Evolutionary conservation across 306 rosid genomes (phyloP), one percentile per base, ranked within the genome.

Genomic region (Quercus glauca): DNA sequence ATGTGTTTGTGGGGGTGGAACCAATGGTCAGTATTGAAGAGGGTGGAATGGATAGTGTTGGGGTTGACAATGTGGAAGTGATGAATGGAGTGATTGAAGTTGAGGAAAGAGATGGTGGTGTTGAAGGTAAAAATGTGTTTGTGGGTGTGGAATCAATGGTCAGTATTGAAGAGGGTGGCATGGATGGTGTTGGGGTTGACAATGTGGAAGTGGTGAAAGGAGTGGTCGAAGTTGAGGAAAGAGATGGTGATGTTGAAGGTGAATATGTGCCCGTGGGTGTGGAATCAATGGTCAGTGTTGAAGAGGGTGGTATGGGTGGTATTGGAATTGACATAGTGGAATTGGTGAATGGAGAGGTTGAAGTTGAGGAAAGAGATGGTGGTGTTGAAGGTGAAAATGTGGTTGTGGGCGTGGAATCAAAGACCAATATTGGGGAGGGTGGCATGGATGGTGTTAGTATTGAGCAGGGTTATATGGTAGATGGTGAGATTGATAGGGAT

Each of bases 401-500:
- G 80, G 58, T 33, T 19, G 14, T 35, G 72, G 72, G 14, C 35
- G 15, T 67, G 72, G 72, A 67, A 67, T 8, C 51, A 4, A n/a
- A 31, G 76, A 28, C 19, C 52, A n/a, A 35, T 57, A n/a, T 20
- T 12, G 23, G 29, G 14, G 45, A 76, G 64, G 51, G 23, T 64
- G 59, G 74, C 19, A 52, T 53, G 69, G 58, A 26, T 33, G 76
- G 64, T 14, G 80, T 28, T 49, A 83, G 26, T 51, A 61, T 10
- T 80, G 81, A 52, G 74, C 65, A 55, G 63, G 83, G 19, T 71
- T 31, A 58, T 75, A 19, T 65, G 60, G 68, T 55, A 26, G 51
- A 26, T 41, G 75, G 37, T 45, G 64, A 33, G 31, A 70, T 75
- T 77, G 85, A 51, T 72, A 63, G 55, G 35, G 84, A 63, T 55